These are phyloP conservation scores for Candida anutae DNA, from an alignment of 1,139 yeast genomes.

Conservation along the genomic window DNA sequence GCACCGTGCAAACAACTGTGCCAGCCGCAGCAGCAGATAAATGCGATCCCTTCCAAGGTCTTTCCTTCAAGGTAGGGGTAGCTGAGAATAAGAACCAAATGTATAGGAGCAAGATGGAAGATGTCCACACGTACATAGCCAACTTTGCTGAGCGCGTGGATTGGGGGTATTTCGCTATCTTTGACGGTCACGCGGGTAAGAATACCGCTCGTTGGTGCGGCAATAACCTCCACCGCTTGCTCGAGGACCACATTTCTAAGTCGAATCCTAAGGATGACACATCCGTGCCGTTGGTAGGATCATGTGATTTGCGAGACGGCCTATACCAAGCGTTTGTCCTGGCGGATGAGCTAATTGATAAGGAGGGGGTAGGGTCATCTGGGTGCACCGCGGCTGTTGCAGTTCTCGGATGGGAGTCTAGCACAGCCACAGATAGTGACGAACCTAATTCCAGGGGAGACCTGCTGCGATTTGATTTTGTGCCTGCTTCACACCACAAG, in stretches of 20 bases:
- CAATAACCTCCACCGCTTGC: slow-evolving; percentile 63
- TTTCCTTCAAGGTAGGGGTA: slow-evolving; percentile 75
- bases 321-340: slow-evolving; percentile 56
- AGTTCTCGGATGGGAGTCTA: slow-evolving; percentile 72
- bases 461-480: slow-evolving; percentile 32
- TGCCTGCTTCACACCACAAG: slow-evolving; percentile 41
- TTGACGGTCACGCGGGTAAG: slow-evolving; percentile 97
- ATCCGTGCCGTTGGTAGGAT: slow-evolving; percentile 11
- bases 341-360: slow-evolving; percentile 65
- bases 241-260: slow-evolving; percentile 43
- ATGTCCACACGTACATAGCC: slow-evolving; percentile 88
- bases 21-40: no score
- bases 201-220: slow-evolving; percentile 96
- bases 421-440: slow-evolving; percentile 25
- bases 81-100: slow-evolving; percentile 79
- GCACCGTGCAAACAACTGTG: no score
- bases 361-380: slow-evolving; percentile 55
- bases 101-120: slow-evolving; percentile 90
- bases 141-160: slow-evolving; percentile 84
- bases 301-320: slow-evolving; percentile 36
- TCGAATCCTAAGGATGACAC: slow-evolving; percentile 6
- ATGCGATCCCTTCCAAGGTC: slow-evolving; percentile 36
- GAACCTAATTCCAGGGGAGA: slow-evolving; percentile 3
- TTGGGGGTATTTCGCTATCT: slow-evolving; percentile 93
- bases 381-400: slow-evolving; percentile 98